Base-by-base conservation (phyloP, 345 rosid genomes). In the Ceriops zippeliana region DNA sequence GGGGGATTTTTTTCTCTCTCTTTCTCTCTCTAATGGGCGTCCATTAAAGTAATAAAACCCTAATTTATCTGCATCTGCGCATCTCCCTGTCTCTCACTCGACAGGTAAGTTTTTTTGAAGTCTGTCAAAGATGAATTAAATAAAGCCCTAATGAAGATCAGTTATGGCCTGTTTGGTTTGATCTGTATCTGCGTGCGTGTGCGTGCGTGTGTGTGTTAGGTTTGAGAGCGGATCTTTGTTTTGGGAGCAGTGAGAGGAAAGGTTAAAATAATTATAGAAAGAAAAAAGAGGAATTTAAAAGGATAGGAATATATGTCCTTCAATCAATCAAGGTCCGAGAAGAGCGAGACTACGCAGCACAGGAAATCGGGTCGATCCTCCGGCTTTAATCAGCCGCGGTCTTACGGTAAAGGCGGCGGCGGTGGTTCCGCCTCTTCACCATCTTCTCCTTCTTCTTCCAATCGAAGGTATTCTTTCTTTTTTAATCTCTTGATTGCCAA, bases 311-410 rank as follows among this genome's bases (percentile, higher is more conserved):
- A 66, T 87, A 96, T 96, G 99, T 92, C 99, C 91, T 85, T 84
- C 96, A 90, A 90, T 86, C 99, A 90, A 90, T 61, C 96, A 58
- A 81, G 96, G 90, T 60, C 93, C 68, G 96, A 90, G 58, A 87
- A 83, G 87, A 86, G 76, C 85, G 93, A 86, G 64, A 38, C 83
- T 57, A 34, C 83, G 61, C 98, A 87, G 67, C 78, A 81, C 65
- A 85, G 89, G 52, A 84, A 81, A 83, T 30, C 85, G 62, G 96
- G 89, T 49, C 93, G 98, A 92, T 92, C 87, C 77, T 78, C 84
- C 60, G 70, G 86, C 82, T 85, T 66, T 67, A 78, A 79, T 81
- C 91, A 84, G 69, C 96, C 79, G 78, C 93, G 98, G 87, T 26
- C 82, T 73, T 81, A 85, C 89, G 86, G 85, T 72, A 86, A 76